Base-by-base conservation (phyloP, 2,329 filamentous ascomycete genomes). In the Proliferodiscus dingleyae region DNA sequence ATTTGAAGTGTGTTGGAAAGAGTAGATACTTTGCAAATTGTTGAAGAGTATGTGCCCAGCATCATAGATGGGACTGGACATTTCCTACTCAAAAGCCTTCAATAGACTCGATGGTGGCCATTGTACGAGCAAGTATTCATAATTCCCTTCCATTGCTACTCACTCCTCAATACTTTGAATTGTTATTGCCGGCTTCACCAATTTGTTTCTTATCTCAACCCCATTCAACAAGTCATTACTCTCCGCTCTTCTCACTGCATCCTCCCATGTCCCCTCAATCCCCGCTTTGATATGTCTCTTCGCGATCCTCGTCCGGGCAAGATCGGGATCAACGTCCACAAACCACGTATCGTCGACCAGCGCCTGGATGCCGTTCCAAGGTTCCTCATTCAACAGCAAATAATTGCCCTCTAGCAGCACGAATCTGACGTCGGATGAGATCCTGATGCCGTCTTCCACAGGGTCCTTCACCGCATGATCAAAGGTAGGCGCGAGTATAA, bases 201-300 rank as follows among this genome's bases (percentile, higher is more conserved):
- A 72, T 45, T 75, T 72, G 32, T 80, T 73, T 4, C 91, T 67
- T 61, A 96, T 90, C 66, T 93, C 80, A 56, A 69, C 71, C 2
- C 87, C 90, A 67, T 97, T 96, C 2, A 89, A 75, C 46, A 95
- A 66, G 68, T 96, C 91, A 64, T 93, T 96, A 66, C 89, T 85
- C 53, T 82, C 75, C 0, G 83, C 89, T 51, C 91, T 73, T 55
- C 70, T 76, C 40, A 82, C 75, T 0, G 85, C 91, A 43, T 86
- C 85, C 16, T 77, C 80, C 52, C 83, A 74, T 46, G 83, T 75
- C 40, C 67, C 67, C 9, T 80, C 87, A 60, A 97, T 87, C 0
- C 90, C 90, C 0, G 89, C 85, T 50, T 75, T 71, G 2, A 96
- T 73, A 69, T 97, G 91, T 30, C 91, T 72, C 57, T 70, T 71